These are phyloP conservation scores for Didymella sp. DNA, from an alignment of 2,329 filamentous ascomycete species.

Conservation along the genomic window DNA sequence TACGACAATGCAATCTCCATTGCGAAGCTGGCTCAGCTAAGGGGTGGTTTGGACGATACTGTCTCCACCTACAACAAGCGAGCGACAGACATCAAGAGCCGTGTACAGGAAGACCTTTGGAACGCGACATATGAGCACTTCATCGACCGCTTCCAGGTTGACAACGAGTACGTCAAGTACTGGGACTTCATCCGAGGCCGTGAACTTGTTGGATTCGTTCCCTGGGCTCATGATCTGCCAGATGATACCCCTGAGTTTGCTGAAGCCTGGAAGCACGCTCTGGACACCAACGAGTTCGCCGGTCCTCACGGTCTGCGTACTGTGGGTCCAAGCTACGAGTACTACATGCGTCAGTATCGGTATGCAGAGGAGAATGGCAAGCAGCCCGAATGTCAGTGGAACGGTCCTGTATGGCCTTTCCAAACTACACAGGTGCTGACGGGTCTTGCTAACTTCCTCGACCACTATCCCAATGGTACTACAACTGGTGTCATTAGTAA, in stretches of 20 bases:
- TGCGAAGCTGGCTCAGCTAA: slow-evolving; percentile 48
- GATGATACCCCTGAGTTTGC: slow-evolving; percentile 50
- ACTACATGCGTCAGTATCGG: slow-evolving; percentile 55
- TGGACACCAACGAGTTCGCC: slow-evolving; percentile 45
- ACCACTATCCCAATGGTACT: slow-evolving; percentile 48
- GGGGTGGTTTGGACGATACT: slow-evolving; percentile 23
- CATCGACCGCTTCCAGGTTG: slow-evolving; percentile 52
- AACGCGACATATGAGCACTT: slow-evolving; percentile 55
- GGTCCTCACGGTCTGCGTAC: slow-evolving; percentile 52
- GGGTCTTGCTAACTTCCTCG: slow-evolving; percentile 53
- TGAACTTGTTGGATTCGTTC: slow-evolving; percentile 54
- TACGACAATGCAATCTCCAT: slow-evolving; percentile 55
- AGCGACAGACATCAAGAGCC: slow-evolving; percentile 48
- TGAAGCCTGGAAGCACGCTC: slow-evolving; percentile 49
- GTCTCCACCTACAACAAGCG: slow-evolving; percentile 27
- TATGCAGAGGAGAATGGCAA: slow-evolving; percentile 43
- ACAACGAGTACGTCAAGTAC: slow-evolving; percentile 51
- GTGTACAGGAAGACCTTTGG: slow-evolving; percentile 53
- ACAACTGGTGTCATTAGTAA: slow-evolving; percentile 33
- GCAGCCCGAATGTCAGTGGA: slow-evolving; percentile 55
- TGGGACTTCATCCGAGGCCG: slow-evolving; percentile 53
- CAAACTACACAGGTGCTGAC: slow-evolving; percentile 53
- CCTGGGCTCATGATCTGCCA: slow-evolving; percentile 54
- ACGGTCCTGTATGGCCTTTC: slow-evolving; percentile 55
- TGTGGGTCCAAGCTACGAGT: slow-evolving; percentile 54